Base-by-base conservation (phyloP, 2,329 filamentous ascomycete species). In the Penicillium sp. region DNA sequence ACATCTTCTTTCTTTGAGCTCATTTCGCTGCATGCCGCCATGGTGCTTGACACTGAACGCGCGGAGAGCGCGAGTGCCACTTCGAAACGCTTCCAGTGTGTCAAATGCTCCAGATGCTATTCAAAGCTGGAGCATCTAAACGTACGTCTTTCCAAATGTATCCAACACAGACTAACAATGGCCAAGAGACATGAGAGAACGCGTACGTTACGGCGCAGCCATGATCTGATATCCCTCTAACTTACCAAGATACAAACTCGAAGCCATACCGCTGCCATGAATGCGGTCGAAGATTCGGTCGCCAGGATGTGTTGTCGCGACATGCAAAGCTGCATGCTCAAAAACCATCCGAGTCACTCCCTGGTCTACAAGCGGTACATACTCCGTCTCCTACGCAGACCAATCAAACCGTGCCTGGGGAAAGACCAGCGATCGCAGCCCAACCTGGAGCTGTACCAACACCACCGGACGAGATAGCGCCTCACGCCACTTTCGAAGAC, bases 231-330 rank as follows among this genome's bases (percentile, higher is more conserved):
- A 41, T 15, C 35, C 35, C 2, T 5, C 35, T 41, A 15, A 41
- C 35, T 15, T 15, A 15, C 5, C 35, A 5, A 71, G 68, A 69
- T 60, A 54, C 61, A 4, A 65, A 69, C 31, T 60, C 60, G 3
- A 69, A 65, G 46, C 69, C 69, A 1, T 71, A 66, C 30, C 50
- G 50, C 48, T 71, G 68, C 26, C 57, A 60, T 7, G 50, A 63
- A 31, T 70, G 69, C 31, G 65, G 64, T 17, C 54, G 64, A 47
- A 60, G 52, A 17, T 70, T 69, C 52, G 67, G 66, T 30, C 67
- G 69, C 50, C 66, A 69, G 26, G 69, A 71, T 58, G 68, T 67
- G 1, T 61, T 69, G 23, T 61, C 59, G 21, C 61, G 68, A 26
- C 68, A 69, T 48, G 54, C 61, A 35, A 66, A 53, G 60, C 56